Conservation (phyloP, 2,329 filamentous ascomycete genomes). For the Colletotrichum orchidophilum region DNA sequence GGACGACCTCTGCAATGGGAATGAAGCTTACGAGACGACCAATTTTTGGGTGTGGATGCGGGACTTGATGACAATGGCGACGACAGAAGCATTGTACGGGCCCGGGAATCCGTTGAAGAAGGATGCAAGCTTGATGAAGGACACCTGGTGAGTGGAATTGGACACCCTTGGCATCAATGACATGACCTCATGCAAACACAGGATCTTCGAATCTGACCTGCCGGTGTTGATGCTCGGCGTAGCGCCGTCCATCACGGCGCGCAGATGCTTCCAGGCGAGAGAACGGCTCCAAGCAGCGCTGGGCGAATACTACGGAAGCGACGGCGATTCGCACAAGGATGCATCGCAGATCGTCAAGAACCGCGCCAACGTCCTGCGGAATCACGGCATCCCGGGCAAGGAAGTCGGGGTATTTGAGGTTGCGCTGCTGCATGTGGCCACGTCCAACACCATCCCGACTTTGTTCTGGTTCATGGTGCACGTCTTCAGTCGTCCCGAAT, state of each 20-base stretch:
- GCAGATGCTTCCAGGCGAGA: slow-evolving; percentile 42
- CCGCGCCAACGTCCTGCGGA: slow-evolving; percentile 41
- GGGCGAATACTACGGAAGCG: slow-evolving; percentile 42
- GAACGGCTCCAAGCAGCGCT: slow-evolving; percentile 39
- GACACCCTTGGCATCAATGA: neutral
- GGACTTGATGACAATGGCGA: slow-evolving; percentile 48
- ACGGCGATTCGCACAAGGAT: slow-evolving; percentile 39
- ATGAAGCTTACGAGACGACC: neutral
- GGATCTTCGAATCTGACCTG: slow-evolving; percentile 16
- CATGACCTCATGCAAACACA: neutral
- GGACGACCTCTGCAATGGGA: slow-evolving; percentile 38
- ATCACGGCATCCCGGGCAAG: slow-evolving; percentile 39
- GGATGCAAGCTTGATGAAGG: slow-evolving; percentile 43
- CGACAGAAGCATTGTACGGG: slow-evolving; percentile 52
- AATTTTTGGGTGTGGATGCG: slow-evolving; percentile 52
- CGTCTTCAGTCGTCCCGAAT: slow-evolving; percentile 40
- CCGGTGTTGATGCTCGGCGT: slow-evolving; percentile 38
- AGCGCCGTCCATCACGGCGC: slow-evolving; percentile 42
- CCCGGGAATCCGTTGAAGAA: slow-evolving; percentile 51
- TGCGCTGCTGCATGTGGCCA: slow-evolving; percentile 41
- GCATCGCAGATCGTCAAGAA: slow-evolving; percentile 41
- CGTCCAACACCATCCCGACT: slow-evolving; percentile 48
- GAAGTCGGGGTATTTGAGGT: slow-evolving; percentile 44
- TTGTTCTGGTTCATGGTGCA: slow-evolving; percentile 48
- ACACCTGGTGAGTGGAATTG: slow-evolving; percentile 41